Conservation (phyloP, 176 grass and related monocot species). For the Eleusine indica region DNA sequence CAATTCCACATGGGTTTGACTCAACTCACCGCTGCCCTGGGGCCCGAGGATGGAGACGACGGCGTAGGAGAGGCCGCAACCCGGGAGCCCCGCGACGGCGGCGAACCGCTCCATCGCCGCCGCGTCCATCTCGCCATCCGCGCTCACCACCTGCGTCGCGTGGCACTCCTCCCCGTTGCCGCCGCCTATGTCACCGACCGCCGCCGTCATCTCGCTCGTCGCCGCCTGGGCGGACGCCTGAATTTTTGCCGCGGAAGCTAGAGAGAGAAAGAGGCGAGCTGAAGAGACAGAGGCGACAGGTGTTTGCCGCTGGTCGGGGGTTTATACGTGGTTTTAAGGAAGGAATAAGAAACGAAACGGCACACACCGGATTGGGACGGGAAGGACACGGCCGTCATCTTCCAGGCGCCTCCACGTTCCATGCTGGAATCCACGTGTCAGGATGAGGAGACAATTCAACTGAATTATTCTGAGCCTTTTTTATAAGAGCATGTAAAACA, state of each 20-base stretch:
- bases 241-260: neutral
- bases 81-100: slow-evolving; percentile 43
- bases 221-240: neutral
- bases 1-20: no score
- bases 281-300: neutral
- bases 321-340: slow-evolving; percentile 32
- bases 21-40: slow-evolving; percentile 77
- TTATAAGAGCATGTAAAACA: no score
- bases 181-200: no score
- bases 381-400: neutral
- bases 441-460: neutral
- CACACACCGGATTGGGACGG: neutral
- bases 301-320: neutral
- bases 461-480: neutral
- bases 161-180: slow-evolving; percentile 29
- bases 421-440: neutral
- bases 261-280: neutral
- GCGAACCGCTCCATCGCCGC: slow-evolving; percentile 60
- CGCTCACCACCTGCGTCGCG: slow-evolving; percentile 71
- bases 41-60: slow-evolving; percentile 90
- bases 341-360: neutral
- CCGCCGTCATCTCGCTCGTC: neutral
- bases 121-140: slow-evolving; percentile 64
- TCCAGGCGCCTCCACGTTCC: neutral
- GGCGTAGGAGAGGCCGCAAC: slow-evolving; percentile 77